phyloP scores from a whole-genome alignment of 495 filamentous ascomycete genomes.

The Neurospora sublineolata region DNA sequence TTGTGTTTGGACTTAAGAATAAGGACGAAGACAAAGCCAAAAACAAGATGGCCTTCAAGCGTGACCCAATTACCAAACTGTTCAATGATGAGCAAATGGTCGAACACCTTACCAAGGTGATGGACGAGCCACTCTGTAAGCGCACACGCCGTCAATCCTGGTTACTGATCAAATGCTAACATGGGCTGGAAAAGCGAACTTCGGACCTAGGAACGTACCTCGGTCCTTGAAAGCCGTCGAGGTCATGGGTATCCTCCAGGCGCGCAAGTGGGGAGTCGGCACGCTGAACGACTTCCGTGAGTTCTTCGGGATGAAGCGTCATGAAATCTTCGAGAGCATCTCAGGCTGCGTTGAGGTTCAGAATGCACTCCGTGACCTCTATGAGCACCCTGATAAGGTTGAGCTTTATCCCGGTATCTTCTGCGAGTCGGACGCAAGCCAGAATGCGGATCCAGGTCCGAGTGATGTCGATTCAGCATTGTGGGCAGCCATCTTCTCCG shows the following conservation, averaged over 20 bases:
- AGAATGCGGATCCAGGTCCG: slow-evolving; percentile 5
- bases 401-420: slow-evolving; percentile 45
- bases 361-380: slow-evolving; percentile 55
- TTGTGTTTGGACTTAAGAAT: slow-evolving; percentile 49
- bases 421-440: slow-evolving; percentile 36
- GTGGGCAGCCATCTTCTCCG: slow-evolving; percentile 67
- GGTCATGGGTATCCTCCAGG: slow-evolving; percentile 67
- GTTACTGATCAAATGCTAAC: slow-evolving; percentile 44
- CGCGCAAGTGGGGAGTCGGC: slow-evolving; percentile 63
- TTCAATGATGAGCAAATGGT: slow-evolving; percentile 54
- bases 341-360: slow-evolving; percentile 57
- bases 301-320: slow-evolving; percentile 55
- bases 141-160: slow-evolving; percentile 49
- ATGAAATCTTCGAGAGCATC: slow-evolving; percentile 65
- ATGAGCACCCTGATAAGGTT: slow-evolving; percentile 58
- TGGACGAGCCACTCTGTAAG: slow-evolving; percentile 46
- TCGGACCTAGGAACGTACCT: slow-evolving; percentile 60
- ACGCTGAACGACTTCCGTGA: slow-evolving; percentile 72
- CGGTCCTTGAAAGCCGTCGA: slow-evolving; percentile 57
- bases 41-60: slow-evolving; percentile 42
- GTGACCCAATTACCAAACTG: slow-evolving; percentile 37
- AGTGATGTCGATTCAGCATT: slow-evolving; percentile 51
- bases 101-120: slow-evolving; percentile 46
- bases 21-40: slow-evolving; percentile 38
- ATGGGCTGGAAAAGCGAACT: slow-evolving; percentile 35